A percentile compares a stretch with the other conserved stretches of the same genome.
Conservation (phyloP, 345 rosid species). For the Cardamine chenopodiifolia region DNA sequence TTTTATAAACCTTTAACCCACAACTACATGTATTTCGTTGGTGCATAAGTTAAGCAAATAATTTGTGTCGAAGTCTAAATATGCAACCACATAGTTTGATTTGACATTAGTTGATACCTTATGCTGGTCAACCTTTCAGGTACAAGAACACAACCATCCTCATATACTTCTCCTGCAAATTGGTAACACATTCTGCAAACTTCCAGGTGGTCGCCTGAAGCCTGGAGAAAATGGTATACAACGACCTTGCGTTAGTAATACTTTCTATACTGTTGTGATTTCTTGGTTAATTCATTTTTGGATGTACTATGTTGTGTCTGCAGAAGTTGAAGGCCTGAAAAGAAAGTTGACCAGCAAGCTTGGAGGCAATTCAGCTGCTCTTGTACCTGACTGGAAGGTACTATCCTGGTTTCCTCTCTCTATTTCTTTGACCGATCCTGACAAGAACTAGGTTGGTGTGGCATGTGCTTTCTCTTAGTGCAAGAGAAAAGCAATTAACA, state of each 20-base stretch:
- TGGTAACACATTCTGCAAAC: slow-evolving; percentile 97
- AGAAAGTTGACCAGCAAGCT: slow-evolving; percentile 96
- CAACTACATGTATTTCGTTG: slow-evolving; percentile 9
- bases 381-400: slow-evolving; percentile 96
- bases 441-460: neutral
- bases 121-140: slow-evolving; percentile 53
- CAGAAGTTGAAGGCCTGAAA: slow-evolving; percentile 91
- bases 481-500: too few relatives aligned
- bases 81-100: neutral
- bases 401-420: slow-evolving; percentile 6
- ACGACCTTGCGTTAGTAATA: neutral
- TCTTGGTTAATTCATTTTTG: slow-evolving; percentile 10
- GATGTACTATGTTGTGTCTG: slow-evolving; percentile 30
- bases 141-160: slow-evolving; percentile 97
- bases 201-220: slow-evolving; percentile 96
- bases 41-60: slow-evolving; percentile 10
- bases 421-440: slow-evolving; percentile 3
- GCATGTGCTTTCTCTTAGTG: slow-evolving; percentile 11
- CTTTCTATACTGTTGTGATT: neutral
- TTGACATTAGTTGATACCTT: neutral
- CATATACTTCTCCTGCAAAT: slow-evolving; percentile 95
- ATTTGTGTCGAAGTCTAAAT: neutral
- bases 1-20: slow-evolving; percentile 1
- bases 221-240: slow-evolving; percentile 93
- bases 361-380: slow-evolving; percentile 80